Base-by-base conservation (phyloP, 2,329 filamentous ascomycete species). In the Magnaporthales sp. region DNA sequence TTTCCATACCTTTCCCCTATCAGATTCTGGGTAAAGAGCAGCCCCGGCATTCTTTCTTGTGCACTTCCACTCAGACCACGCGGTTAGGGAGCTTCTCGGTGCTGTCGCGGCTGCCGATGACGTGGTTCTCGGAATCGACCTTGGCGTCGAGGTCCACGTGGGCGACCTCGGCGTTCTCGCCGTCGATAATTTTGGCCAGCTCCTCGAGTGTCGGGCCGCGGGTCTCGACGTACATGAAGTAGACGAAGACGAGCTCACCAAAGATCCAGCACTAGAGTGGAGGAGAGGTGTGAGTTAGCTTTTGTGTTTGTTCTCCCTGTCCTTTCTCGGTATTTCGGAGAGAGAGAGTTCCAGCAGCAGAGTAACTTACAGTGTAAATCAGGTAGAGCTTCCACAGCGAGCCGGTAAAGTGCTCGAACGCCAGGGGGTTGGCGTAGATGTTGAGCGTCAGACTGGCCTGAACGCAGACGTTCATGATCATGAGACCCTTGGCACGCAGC, bases 151-250 rank as follows among this genome's bases (percentile, higher is more conserved):
- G 78, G 66, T 84, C 68, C 15, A 32, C 54, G 67, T 78, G 77
- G 6, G 78, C 81, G 19, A 83, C 82, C 62, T 76, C 70, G 46
- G 84, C 86, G 22, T 82, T 77, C 32, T 87, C 83, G 54, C 86
- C 87, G 70, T 89, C 87, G 75, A 89, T 89, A 76, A 89, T 83
- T 77, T 85, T 86, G 73, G 85, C 86, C 63, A 90, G 81, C 75
- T 89, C 86, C 76, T 89, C 87, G 46, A 89, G 85, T 22, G 87
- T 89, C 2, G 85, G 84, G 32, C 86, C 86, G 70, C 81, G 82
- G 54, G 87, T 89, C 77, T 90, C 87, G 70, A 88, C 77, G 72
- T 80, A 81, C 77, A 81, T 80, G 73, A 80, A 83, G 75, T 84
- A 86, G 68, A 86, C 80, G 73, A 84, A 84, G 72, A 74, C 77